These are phyloP conservation scores for Pythium oligandrum DNA, from an alignment of 352 stramenopile species.

Conservation along the genomic window DNA sequence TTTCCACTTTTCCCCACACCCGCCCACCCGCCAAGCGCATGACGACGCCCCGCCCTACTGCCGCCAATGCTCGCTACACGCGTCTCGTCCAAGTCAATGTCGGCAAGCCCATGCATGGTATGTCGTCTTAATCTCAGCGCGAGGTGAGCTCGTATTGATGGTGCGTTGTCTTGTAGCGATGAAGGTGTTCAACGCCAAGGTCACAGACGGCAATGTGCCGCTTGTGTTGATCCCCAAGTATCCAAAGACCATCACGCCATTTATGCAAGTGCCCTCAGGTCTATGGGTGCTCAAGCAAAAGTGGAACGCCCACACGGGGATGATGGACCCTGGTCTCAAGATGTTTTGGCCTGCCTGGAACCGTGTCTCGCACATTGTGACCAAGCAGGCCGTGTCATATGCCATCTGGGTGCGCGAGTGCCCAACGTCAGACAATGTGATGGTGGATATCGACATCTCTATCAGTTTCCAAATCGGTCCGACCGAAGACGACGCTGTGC, in stretches of 20 bases:
- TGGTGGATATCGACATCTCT: constrained; percentile 88
- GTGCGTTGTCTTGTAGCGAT: too few species aligned
- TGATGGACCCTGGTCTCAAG: constrained; percentile 78
- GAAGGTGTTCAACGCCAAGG: constrained; percentile 39
- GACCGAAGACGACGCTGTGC: constrained; percentile 65
- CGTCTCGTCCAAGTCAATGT: constrained; percentile 54
- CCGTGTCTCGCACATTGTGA: constrained; percentile 84
- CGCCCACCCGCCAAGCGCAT: too few species aligned
- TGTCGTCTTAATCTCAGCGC: too few species aligned
- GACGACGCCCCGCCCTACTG: too few species aligned
- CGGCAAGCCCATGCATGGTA: constrained; percentile 40
- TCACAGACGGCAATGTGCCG: constrained; percentile 48
- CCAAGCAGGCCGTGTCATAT: constrained; percentile 82
- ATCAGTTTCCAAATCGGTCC: constrained; percentile 86
- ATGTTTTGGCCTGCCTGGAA: constrained; percentile 76
- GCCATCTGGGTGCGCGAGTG: constrained; percentile 65
- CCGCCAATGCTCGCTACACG: constrained; percentile 32
- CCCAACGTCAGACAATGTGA: constrained; percentile 82
- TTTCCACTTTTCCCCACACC: too few species aligned
- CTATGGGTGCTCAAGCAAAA: constrained; percentile 83
- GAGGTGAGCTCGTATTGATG: too few species aligned
- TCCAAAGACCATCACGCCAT: constrained; percentile 41
- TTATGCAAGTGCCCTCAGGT: constrained; percentile 60
- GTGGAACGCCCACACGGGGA: constrained; percentile 75
- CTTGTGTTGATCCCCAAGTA: constrained; percentile 61